phyloP scores from a whole-genome alignment of 2,329 filamentous ascomycete genomes.

The Xylariaceae sp. region DNA sequence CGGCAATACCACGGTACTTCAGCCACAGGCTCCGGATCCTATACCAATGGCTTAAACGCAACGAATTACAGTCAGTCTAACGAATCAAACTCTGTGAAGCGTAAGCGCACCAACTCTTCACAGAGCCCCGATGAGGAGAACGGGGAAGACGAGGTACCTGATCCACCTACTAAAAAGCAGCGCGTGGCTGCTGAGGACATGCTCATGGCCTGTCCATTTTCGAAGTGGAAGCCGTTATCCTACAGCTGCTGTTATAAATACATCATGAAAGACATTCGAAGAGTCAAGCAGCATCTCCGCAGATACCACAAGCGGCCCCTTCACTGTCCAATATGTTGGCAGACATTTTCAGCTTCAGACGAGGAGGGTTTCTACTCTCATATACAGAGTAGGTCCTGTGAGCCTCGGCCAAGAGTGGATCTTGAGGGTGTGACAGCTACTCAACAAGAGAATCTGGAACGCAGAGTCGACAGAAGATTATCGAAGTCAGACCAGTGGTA shows the following conservation, averaged over 20 bases:
- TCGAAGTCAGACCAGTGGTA: constrained; percentile 17
- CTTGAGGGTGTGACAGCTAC: constrained; percentile 5
- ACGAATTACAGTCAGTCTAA: not conserved
- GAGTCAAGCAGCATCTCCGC: constrained; percentile 19
- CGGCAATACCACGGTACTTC: not conserved
- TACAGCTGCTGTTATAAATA: constrained; percentile 15
- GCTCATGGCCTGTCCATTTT: constrained; percentile 17
- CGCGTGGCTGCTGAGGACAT: not conserved
- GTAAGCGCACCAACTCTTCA: not conserved
- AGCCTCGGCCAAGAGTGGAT: not conserved
- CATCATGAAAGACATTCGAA: constrained; percentile 16
- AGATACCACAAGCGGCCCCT: constrained; percentile 12
- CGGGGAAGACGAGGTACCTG: not conserved
- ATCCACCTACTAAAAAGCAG: not conserved
- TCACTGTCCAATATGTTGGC: constrained; percentile 16
- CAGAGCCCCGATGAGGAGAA: not conserved
- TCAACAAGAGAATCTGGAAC: constrained; percentile 12
- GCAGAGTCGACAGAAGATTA: constrained; percentile 13
- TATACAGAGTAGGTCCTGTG: constrained; percentile 4
- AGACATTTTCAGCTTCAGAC: constrained; percentile 11
- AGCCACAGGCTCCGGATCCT: not conserved
- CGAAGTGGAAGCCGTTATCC: constrained; percentile 17
- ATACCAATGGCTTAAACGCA: not conserved
- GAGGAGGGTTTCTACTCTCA: constrained; percentile 9
- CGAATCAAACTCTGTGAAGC: not conserved